Conservation (phyloP, 2,329 filamentous ascomycete species). For the Botryotinia convoluta region DNA sequence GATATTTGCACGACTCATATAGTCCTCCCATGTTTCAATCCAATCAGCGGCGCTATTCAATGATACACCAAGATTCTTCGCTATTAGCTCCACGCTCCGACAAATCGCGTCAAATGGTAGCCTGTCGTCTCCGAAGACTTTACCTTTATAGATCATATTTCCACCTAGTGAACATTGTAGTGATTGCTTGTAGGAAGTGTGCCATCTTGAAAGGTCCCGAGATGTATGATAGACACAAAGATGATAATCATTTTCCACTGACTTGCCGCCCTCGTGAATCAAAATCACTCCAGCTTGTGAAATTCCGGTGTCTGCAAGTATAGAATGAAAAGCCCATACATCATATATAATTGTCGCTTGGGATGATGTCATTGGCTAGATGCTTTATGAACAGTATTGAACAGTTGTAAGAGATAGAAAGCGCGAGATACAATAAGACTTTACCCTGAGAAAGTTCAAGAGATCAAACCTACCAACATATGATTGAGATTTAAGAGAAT, state of each 20-base stretch:
- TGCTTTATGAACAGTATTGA: not conserved
- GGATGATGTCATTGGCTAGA: not conserved
- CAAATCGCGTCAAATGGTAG: slow-evolving; percentile 2
- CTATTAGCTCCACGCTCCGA: not conserved
- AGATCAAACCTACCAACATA: not conserved
- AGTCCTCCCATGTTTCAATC: slow-evolving; percentile 4
- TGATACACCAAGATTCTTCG: not conserved
- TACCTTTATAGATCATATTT: slow-evolving; percentile 11
- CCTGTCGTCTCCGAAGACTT: slow-evolving; percentile 1
- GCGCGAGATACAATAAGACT: not conserved
- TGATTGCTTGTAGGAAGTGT: not conserved
- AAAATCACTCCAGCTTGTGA: not conserved
- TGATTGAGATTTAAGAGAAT: not conserved
- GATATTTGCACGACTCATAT: slow-evolving; percentile 6
- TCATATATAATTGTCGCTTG: not conserved
- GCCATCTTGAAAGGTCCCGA: not conserved
- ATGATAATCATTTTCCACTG: not conserved
- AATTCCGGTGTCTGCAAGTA: not conserved
- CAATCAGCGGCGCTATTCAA: not conserved
- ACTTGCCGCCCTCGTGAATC: not conserved
- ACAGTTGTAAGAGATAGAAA: not conserved
- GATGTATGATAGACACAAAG: not conserved
- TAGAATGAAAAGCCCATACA: not conserved
- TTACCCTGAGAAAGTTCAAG: not conserved
- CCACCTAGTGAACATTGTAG: not conserved